Percentiles rank a stretch among this genome's conserved stretches.
These are phyloP conservation scores for Colletotrichum cereale DNA, from an alignment of 2,329 filamentous ascomycete species.

Conservation along the genomic window DNA sequence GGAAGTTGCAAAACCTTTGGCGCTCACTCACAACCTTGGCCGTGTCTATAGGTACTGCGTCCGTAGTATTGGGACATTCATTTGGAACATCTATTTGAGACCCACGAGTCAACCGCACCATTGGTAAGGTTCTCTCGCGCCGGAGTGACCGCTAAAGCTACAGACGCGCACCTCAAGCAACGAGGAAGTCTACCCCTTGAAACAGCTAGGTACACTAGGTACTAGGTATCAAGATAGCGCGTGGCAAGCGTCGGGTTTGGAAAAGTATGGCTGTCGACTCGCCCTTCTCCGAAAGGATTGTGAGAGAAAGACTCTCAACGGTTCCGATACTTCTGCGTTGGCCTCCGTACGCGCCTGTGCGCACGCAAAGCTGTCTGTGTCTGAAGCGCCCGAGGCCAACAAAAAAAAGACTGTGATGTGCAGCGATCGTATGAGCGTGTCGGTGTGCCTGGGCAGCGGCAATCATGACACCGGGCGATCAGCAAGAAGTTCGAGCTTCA, in stretches of 20 bases:
- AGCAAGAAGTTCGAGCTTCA: constrained; percentile 38
- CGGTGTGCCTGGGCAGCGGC: constrained; percentile 34
- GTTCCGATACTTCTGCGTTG: constrained; percentile 38
- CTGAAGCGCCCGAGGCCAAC: neutral
- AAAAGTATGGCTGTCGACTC: neutral
- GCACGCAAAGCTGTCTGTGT: constrained; percentile 30
- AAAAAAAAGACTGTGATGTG: constrained; percentile 9
- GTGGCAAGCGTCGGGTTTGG: constrained; percentile 11
- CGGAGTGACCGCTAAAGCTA: neutral
- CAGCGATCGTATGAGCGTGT: constrained; percentile 20
- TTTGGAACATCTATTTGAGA: neutral
- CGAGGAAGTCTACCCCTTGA: neutral
- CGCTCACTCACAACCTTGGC: neutral
- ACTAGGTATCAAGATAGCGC: constrained; percentile 22
- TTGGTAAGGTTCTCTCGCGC: neutral
- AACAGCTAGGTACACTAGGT: neutral
- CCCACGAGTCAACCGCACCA: constrained; percentile 9
- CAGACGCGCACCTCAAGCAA: constrained; percentile 7
- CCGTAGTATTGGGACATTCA: neutral
- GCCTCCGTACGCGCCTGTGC: constrained; percentile 26
- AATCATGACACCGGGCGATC: constrained; percentile 37
- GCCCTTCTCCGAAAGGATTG: neutral
- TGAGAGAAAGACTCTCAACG: constrained; percentile 1
- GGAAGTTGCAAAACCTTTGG: neutral
- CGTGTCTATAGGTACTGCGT: neutral